A percentile compares a stretch with the other conserved stretches of the same genome.
These are phyloP conservation scores for Ophiocordyceps sinensis DNA, from an alignment of 2,329 filamentous ascomycete genomes.

Conservation along the genomic window DNA sequence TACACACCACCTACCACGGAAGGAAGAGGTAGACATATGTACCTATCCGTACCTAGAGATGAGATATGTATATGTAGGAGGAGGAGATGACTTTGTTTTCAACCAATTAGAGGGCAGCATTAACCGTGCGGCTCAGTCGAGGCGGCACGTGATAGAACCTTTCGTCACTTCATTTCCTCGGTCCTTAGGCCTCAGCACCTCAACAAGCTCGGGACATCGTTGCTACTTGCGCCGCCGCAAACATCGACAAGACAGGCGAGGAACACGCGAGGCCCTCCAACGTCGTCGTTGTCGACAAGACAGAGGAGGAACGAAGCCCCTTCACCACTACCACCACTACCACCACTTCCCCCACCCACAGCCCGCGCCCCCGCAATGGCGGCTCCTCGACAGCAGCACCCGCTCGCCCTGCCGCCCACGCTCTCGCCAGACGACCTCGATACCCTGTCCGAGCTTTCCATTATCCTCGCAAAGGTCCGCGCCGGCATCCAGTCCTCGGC, in stretches of 20 bases:
- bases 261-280: neutral
- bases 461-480: constrained; percentile 62
- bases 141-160: no score
- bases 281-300: neutral
- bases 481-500: constrained; percentile 26
- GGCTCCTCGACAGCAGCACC: constrained; percentile 16
- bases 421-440: constrained; percentile 76
- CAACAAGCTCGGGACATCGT: neutral
- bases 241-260: neutral
- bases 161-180: no score
- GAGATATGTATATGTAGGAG: no score
- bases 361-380: neutral
- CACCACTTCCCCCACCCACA: neutral
- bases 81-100: no score
- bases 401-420: constrained; percentile 41
- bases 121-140: no score
- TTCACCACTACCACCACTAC: no score
- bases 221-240: no score
- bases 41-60: no score
- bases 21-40: no score
- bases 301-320: neutral
- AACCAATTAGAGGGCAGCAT: no score
- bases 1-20: no score
- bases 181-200: neutral
- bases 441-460: constrained; percentile 66